These are phyloP conservation scores for Paramecium sexaurelia DNA, from an alignment of 73 alveolate genomes.

Conservation along the genomic window DNA sequence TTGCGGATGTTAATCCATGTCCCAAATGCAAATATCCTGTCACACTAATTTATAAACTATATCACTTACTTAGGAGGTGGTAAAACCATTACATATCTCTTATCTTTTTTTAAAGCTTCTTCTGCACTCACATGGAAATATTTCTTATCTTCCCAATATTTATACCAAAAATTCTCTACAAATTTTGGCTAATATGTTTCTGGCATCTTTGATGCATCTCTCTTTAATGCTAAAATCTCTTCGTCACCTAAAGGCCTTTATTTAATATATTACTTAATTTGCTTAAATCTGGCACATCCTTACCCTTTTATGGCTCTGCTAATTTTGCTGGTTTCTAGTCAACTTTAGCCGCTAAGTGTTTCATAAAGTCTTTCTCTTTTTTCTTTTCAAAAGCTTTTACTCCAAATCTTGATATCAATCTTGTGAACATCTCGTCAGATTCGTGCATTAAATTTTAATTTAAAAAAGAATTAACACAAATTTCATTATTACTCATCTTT, in stretches of 20 bases:
- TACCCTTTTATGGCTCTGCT: background rate
- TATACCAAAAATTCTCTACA: slow-evolving; percentile 95
- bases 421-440: slow-evolving; percentile 59
- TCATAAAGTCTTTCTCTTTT: slow-evolving; percentile 41
- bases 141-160: slow-evolving; percentile 94
- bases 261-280: background rate
- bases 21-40: slow-evolving; percentile 99
- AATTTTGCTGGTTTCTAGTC: background rate
- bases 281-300: slow-evolving; percentile 26
- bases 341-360: background rate
- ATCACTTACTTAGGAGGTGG: slow-evolving; percentile 96
- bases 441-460: slow-evolving; percentile 46
- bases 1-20: slow-evolving; percentile 85
- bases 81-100: slow-evolving; percentile 94
- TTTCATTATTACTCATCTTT: too few species aligned
- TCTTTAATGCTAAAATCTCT: background rate
- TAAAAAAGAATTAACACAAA: too few species aligned
- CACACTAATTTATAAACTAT: slow-evolving; percentile 68
- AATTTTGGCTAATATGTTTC: slow-evolving; percentile 88
- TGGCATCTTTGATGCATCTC: slow-evolving; percentile 72
- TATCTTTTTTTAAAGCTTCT: slow-evolving; percentile 80
- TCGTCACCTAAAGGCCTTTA: background rate
- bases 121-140: slow-evolving; percentile 89
- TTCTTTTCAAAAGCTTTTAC: slow-evolving; percentile 20
- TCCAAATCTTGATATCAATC: slow-evolving; percentile 3